Percentiles rank a stretch among this genome's conserved stretches.
These are phyloP conservation scores for Leishmania lainsoni DNA, from an alignment of 208 protist species.

Conservation along the genomic window DNA sequence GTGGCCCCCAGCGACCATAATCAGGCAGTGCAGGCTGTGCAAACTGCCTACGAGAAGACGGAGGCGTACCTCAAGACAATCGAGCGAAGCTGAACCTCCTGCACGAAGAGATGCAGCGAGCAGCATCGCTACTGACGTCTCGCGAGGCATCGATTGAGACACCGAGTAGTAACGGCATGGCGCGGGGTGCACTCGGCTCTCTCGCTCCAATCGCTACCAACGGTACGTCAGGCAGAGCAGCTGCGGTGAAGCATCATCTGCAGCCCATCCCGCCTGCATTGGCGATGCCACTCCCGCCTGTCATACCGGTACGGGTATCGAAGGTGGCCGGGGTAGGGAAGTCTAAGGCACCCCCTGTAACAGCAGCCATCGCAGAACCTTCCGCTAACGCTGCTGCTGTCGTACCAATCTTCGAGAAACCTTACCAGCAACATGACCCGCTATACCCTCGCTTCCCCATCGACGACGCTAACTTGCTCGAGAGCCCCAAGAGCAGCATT, in stretches of 20 bases:
- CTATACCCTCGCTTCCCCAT: constrained; percentile 20
- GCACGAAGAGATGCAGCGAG: constrained; percentile 55
- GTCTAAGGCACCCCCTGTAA: neutral
- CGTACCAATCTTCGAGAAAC: neutral
- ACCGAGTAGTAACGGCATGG: neutral
- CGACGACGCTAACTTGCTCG: constrained; percentile 24
- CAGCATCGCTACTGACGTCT: constrained; percentile 10
- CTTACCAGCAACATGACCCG: neutral
- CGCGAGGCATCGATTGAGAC: neutral
- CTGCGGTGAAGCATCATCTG: constrained; percentile 30
- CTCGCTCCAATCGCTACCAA: neutral
- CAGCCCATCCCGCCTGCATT: constrained; percentile 25
- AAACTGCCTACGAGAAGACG: constrained; percentile 31
- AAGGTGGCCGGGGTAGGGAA: neutral
- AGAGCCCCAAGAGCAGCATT: constrained; percentile 31
- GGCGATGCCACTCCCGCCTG: neutral
- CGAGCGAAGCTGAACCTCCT: constrained; percentile 51
- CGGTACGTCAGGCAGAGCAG: neutral
- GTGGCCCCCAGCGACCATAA: neutral
- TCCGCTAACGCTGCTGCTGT: neutral
- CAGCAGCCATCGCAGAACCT: neutral
- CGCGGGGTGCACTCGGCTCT: neutral
- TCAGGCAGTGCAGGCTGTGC: constrained; percentile 15
- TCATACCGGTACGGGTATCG: neutral
- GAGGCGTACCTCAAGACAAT: constrained; percentile 51